Conservation (phyloP, 129 eudicot genomes). For the Helianthus annuus region HanXRQr2.0-SUNRISE NC_035436.2:139593455-139593954, state of each 20-base stretch:
- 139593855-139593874: neutral
- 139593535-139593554: neutral
- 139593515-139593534: neutral
- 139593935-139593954: no score
- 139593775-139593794: neutral
- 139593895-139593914: no score
- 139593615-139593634: slow-evolving; percentile 12
- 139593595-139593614: neutral
- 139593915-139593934: no score
- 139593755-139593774: neutral
- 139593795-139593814: no score
- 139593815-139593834: neutral
- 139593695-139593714: slow-evolving; percentile 74
- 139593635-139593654: slow-evolving; percentile 83
- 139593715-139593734: slow-evolving; percentile 66
- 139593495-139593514: neutral
- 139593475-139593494: neutral
- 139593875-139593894: neutral
- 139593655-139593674: slow-evolving; percentile 84
- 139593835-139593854: neutral
- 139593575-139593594: neutral
- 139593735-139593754: neutral
- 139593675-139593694: slow-evolving; percentile 87
- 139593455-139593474: neutral
- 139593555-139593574: neutral